phyloP scores from a whole-genome alignment of 1,284 basidiomycete genomes.

The Singerocomus rubriflavus region DNA sequence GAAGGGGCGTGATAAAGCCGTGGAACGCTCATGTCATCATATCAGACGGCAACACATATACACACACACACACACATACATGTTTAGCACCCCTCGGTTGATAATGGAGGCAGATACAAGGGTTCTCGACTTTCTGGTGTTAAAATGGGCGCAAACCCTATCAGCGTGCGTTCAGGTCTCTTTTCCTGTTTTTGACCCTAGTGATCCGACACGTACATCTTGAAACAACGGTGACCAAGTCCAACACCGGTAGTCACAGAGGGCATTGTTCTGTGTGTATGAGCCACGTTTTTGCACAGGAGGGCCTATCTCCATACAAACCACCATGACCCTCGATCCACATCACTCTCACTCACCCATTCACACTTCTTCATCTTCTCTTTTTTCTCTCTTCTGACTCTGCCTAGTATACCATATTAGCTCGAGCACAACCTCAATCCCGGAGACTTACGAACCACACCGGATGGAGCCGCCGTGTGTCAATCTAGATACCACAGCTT shows the following conservation, averaged over 20 bases:
- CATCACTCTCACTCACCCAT: no score
- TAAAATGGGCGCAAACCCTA: slow-evolving; percentile 14
- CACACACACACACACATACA: no score
- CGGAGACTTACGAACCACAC: no score
- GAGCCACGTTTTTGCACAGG: no score
- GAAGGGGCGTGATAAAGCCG: slow-evolving; percentile 7
- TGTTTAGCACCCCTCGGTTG: not conserved
- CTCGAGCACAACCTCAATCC: no score
- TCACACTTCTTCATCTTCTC: no score
- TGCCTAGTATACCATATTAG: no score
- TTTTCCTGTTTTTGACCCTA: not conserved
- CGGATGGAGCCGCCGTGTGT: no score
- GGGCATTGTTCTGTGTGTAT: not conserved
- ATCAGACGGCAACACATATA: no score
- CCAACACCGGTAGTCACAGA: not conserved
- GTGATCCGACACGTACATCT: slow-evolving; percentile 1
- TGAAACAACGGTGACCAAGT: not conserved
- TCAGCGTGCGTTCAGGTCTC: slow-evolving; percentile 5
- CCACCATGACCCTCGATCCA: not conserved
- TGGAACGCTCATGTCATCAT: slow-evolving; percentile 3
- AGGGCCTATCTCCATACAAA: not conserved
- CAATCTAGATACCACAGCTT: no score
- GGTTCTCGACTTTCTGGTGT: slow-evolving; percentile 7
- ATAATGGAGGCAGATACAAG: not conserved
- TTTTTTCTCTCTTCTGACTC: no score